phyloP scores from a whole-genome alignment of 176 grass and related monocot genomes.

The Bonia amplexicaulis region DNA sequence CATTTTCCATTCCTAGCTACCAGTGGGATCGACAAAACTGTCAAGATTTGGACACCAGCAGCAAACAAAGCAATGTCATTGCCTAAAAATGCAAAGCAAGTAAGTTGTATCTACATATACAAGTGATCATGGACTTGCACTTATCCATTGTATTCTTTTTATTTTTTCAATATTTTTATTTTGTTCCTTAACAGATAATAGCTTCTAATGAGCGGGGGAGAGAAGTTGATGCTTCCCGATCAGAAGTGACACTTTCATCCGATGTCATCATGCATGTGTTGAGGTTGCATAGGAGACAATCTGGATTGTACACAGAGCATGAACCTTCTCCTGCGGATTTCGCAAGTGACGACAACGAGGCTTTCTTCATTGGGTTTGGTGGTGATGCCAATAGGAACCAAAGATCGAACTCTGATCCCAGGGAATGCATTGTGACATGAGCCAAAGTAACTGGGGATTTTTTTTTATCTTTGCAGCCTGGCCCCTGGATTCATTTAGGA shows the following conservation, averaged over 20 bases:
- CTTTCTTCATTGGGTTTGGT: constrained; percentile 39
- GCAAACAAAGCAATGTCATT: constrained; percentile 18
- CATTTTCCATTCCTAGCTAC: constrained; percentile 68
- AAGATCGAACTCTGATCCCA: constrained; percentile 49
- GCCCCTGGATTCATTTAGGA: neutral
- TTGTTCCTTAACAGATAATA: constrained; percentile 46
- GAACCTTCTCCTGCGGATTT: constrained; percentile 25
- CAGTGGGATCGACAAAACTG: constrained; percentile 66
- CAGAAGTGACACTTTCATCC: constrained; percentile 34
- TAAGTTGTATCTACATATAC: constrained; percentile 17
- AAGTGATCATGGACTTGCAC: neutral
- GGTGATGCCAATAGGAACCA: constrained; percentile 23
- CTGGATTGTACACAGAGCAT: constrained; percentile 31
- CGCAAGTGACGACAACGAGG: constrained; percentile 43
- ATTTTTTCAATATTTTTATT: neutral
- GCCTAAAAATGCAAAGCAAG: constrained; percentile 60
- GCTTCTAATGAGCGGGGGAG: constrained; percentile 50
- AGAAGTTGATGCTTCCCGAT: constrained; percentile 27
- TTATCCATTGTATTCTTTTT: neutral
- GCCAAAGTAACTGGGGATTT: neutral
- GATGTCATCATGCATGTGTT: constrained; percentile 75
- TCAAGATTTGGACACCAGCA: constrained; percentile 68
- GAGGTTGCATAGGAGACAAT: constrained; percentile 51
- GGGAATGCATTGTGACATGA: constrained; percentile 63
- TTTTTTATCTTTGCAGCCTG: neutral